These are phyloP conservation scores for Boletus barrowsii DNA, from an alignment of 768 basidiomycete species.

Conservation along the genomic window DNA sequence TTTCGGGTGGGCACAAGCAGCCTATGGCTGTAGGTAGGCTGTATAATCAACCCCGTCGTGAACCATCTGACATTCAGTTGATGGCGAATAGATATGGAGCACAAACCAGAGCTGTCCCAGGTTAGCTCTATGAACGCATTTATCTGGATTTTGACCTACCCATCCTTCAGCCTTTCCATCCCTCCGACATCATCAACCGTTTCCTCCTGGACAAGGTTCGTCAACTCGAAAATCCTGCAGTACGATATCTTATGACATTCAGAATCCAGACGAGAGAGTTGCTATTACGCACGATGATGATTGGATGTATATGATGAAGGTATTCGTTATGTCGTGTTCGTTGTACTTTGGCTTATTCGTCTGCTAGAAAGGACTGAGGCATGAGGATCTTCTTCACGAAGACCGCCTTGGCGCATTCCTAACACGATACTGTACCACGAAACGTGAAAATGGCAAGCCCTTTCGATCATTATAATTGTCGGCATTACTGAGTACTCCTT, in stretches of 20 bases:
- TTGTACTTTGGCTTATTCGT: background rate
- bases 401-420: background rate
- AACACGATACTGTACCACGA: background rate
- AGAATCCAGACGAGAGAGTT: background rate
- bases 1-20: background rate
- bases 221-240: background rate
- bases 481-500: background rate
- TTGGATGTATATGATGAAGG: background rate
- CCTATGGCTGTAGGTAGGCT: background rate
- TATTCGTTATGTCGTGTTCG: background rate
- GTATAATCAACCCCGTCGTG: too few species aligned
- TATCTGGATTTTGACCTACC: background rate
- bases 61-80: background rate
- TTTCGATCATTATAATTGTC: too few species aligned
- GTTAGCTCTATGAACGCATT: background rate
- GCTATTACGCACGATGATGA: background rate
- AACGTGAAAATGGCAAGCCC: too few species aligned
- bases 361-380: background rate
- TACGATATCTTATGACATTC: background rate
- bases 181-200: background rate
- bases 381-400: background rate
- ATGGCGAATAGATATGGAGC: background rate
- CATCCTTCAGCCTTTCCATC: background rate
- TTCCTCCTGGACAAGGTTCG: background rate
- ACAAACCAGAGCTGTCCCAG: background rate